A percentile compares a stretch with the other conserved stretches of the same genome.
These are phyloP conservation scores for Suhomyces panamericanus DNA, from an alignment of 1,139 yeast genomes.

Conservation along the genomic window DNA sequence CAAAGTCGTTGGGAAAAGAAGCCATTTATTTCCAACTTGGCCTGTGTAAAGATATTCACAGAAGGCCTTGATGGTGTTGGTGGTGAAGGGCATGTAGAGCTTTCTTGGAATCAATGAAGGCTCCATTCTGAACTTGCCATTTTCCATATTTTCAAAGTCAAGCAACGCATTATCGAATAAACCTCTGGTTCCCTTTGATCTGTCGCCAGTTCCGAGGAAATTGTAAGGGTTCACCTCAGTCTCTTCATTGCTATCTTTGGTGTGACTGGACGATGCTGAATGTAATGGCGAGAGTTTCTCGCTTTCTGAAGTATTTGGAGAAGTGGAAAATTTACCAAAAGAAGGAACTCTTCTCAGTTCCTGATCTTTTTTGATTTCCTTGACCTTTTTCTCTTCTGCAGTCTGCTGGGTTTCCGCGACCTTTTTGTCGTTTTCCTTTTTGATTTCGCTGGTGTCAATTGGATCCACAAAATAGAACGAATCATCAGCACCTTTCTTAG, in stretches of 20 bases:
- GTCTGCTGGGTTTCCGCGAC: not conserved
- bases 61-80: constrained; percentile 60
- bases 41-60: constrained; percentile 77
- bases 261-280: constrained; percentile 14
- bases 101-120: constrained; percentile 66
- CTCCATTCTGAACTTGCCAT: constrained; percentile 45
- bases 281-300: constrained; percentile 11
- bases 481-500: not conserved
- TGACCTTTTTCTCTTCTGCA: not conserved
- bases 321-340: not conserved
- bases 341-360: not conserved
- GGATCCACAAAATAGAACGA: constrained; percentile 1
- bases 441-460: not conserved
- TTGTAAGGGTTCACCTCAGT: constrained; percentile 1
- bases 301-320: not conserved
- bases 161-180: constrained; percentile 34
- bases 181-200: constrained; percentile 4
- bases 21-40: constrained; percentile 74
- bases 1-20: constrained; percentile 62
- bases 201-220: constrained; percentile 4
- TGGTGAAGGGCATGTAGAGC: constrained; percentile 65
- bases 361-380: not conserved
- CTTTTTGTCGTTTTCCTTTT: not conserved
- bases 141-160: constrained; percentile 39
- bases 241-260: constrained; percentile 16